These are phyloP conservation scores for Beauveria sp. DNA, from an alignment of 2,329 filamentous ascomycete genomes.

Conservation along the genomic window DNA sequence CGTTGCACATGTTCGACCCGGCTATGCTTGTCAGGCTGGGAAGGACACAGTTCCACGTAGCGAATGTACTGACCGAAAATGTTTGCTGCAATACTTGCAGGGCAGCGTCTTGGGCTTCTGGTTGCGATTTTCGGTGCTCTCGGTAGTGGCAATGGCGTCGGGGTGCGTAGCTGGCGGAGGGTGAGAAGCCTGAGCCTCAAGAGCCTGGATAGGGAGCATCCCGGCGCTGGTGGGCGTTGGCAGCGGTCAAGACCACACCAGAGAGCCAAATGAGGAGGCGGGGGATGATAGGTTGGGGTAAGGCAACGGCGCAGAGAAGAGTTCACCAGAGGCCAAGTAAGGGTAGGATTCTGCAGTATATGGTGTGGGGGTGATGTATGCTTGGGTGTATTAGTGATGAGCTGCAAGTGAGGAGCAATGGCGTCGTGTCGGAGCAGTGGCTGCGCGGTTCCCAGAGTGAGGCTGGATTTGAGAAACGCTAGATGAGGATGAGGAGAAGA, in stretches of 20 bases:
- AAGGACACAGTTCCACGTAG: neutral
- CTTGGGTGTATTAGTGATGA: constrained; percentile 6
- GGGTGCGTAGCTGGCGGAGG: constrained; percentile 17
- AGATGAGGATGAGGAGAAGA: constrained; percentile 11
- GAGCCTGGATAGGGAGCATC: constrained; percentile 48
- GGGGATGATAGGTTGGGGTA: constrained; percentile 2
- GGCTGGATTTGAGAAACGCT: neutral
- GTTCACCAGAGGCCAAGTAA: neutral
- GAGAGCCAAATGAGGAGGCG: neutral
- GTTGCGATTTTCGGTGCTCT: constrained; percentile 44
- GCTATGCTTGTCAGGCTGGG: constrained; percentile 26
- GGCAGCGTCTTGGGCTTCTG: constrained; percentile 55
- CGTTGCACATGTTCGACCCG: constrained; percentile 58
- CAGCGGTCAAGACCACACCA: neutral
- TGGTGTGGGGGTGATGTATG: neutral
- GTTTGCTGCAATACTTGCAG: constrained; percentile 56
- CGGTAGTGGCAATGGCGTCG: constrained; percentile 27
- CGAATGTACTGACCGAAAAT: constrained; percentile 41
- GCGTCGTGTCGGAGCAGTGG: neutral
- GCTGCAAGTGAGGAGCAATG: constrained; percentile 7
- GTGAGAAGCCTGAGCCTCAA: constrained; percentile 37
- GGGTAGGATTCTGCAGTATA: neutral
- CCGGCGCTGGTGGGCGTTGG: constrained; percentile 17
- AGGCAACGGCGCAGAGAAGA: neutral
- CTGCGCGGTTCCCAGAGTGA: neutral